Percentiles rank a stretch among this genome's conserved stretches.
phyloP scores from a whole-genome alignment of 768 basidiomycete species.

The Cystofilobasidium bisporidii region DNA sequence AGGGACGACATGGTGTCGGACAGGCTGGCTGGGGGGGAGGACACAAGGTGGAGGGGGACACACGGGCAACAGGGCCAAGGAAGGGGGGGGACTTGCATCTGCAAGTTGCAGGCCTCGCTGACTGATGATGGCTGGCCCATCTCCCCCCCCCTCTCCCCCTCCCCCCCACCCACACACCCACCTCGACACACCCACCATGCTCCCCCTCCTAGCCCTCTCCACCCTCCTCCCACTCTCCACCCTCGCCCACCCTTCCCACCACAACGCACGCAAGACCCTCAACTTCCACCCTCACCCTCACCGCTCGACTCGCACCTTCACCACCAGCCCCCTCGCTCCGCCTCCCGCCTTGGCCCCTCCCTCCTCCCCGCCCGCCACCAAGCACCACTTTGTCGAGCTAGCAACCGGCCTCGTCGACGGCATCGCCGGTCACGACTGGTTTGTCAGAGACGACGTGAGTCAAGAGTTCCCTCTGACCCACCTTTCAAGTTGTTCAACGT shows the following conservation, averaged over 20 bases:
- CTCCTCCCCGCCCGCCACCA: constrained; percentile 24
- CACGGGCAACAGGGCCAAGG: not conserved
- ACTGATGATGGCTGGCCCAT: no score
- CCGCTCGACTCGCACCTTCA: constrained; percentile 43
- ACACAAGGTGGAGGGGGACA: not conserved
- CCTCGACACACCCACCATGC: constrained; percentile 19
- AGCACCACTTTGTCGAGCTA: constrained; percentile 47
- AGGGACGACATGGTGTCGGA: not conserved
- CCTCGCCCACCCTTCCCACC: constrained; percentile 22
- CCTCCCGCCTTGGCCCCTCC: not conserved
- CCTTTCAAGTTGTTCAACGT: not conserved
- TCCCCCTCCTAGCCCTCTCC: no score
- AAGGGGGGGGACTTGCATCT: not conserved
- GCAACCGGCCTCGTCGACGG: constrained; percentile 53
- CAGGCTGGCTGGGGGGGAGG: not conserved
- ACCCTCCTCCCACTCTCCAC: constrained; percentile 21
- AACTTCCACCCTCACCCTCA: constrained; percentile 39
- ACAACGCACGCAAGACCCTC: constrained; percentile 63
- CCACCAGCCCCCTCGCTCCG: constrained; percentile 29
- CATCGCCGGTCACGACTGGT: constrained; percentile 34
- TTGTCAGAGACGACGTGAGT: constrained; percentile 41
- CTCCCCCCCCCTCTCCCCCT: not conserved
- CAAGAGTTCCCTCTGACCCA: no score
- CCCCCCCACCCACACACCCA: not conserved
- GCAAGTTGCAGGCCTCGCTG: not conserved